Percentiles rank a stretch among this genome's conserved stretches.
These are phyloP conservation scores for Aciculosporium take DNA, from an alignment of 2,329 filamentous ascomycete species.

Conservation along the genomic window DNA sequence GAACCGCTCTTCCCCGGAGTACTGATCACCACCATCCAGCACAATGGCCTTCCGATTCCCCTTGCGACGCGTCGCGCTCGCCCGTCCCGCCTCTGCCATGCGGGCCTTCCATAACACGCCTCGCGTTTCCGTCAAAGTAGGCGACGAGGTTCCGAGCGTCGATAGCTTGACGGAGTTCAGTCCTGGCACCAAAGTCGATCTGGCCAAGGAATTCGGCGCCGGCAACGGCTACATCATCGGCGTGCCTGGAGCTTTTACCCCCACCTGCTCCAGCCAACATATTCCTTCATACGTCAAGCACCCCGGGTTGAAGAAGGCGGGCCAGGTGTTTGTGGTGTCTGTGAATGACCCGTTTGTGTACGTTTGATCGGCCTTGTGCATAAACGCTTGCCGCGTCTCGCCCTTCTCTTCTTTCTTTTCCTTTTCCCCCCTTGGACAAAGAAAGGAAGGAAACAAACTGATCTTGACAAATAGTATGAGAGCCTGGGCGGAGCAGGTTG, in stretches of 20 bases:
- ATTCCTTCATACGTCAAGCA: conserved; percentile 79
- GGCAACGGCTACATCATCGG: conserved; percentile 73
- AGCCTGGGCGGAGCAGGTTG: conserved; percentile 68
- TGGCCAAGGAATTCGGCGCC: conserved; percentile 58
- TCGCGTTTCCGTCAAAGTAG: conserved; percentile 53
- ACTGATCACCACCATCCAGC: too few relatives aligned
- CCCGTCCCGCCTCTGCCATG: conserved; percentile 14
- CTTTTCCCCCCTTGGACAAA: too few relatives aligned
- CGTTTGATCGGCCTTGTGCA: conserved; percentile 19
- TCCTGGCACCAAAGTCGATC: conserved; percentile 84
- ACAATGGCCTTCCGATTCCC: conserved; percentile 24
- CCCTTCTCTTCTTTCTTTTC: too few relatives aligned
- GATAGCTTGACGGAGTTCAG: conserved; percentile 69
- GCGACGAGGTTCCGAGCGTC: conserved; percentile 64
- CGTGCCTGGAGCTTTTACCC: conserved; percentile 64
- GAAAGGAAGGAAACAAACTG: neutral
- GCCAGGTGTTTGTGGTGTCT: conserved; percentile 75
- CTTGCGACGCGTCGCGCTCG: conserved; percentile 19
- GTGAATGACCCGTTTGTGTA: conserved; percentile 95
- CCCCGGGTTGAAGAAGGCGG: conserved; percentile 61
- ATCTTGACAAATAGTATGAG: conserved; percentile 54
- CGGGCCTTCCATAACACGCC: conserved; percentile 50
- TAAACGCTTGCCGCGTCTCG: neutral
- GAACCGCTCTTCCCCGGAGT: too few relatives aligned
- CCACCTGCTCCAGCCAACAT: conserved; percentile 47